Base-by-base conservation (phyloP, 2,329 filamentous ascomycete genomes). In the Neofusicoccum cordaticola region DNA sequence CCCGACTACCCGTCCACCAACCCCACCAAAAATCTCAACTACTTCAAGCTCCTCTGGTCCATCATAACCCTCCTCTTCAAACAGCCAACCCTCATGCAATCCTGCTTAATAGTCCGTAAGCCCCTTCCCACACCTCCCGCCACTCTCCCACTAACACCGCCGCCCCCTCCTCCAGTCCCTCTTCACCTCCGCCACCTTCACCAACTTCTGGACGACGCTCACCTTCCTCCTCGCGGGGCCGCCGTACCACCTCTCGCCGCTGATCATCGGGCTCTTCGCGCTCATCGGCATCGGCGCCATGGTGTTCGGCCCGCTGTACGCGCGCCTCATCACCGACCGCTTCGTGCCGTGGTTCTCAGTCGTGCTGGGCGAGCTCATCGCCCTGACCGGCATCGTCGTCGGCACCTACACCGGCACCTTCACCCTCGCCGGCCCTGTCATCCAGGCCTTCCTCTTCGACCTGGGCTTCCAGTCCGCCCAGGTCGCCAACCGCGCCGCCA, bases 1-100 rank as follows among this genome's bases (percentile, higher is more conserved):
- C 91, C 91, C 0, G 90, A 93, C 73, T 95, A 95, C 69, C 92
- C 91, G 0, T 84, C 85, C 1, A 90, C 90, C 3, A 93, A 93
- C 71, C 87, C 86, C 0, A 77, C 80, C 1, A 85, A 86, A 0
- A 22, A 35, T 4, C 75, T 89, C 13, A 86, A 85, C 66, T 94
- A 93, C 73, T 83, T 86, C 67, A 78, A 80, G 1, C 86, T 91
- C 67, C 80, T 94, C 2, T 84, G 82, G 74, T 85, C 83, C 35
- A 92, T 94, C 27, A 71, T 87, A 1, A 75, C 82, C 31, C 85
- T 94, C 75, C 78, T 91, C 47, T 77, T 85, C 53, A 85, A 82
- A 3, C 83, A 93, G 53, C 89, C 91, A 0, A 77, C 90, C 0
- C 82, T 95, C 0, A 83, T 90, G 0, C 90, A 94, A 73, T 84